Base-by-base conservation (phyloP, 164 flowering plant species). In the Santalum album region DNA sequence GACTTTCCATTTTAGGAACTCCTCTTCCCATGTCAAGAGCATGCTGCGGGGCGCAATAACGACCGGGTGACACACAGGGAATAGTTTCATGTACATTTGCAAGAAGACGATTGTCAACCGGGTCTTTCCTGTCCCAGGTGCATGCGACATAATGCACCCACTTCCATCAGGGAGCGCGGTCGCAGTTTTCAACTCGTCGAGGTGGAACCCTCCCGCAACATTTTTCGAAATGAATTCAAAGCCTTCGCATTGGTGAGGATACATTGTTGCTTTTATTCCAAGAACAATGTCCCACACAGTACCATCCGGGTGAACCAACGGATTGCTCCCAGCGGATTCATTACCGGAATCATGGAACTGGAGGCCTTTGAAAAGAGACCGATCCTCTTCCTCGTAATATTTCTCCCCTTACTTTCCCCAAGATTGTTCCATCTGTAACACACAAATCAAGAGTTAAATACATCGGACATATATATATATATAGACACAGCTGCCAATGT, bases 111-210 rank as follows among this genome's bases (percentile, higher is more conserved):
- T 75, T 11, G 87, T 67, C 10, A 94, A 59, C 7, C 79, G 72
- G 12, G 90, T 81, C 70, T 94, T 94, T 27, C 99, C 99, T 0
- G 96, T 90, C 6, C 97, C 97, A 24, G 99, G 97, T 25, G 97
- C 95, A 76, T 94, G 99, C 0, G 96, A 90, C 16, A 94, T 84
- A 29, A 94, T 74, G 68, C 96, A 94, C 1, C 97, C 99, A 58
- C 76, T 71, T 11, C 78, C 72, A 27, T 66, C 69, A 52, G 36
- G 54, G 21, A 54, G 42, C 26, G 10, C 27, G 0, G 59, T 17
- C 7, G 56, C 29, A 35, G 61, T 55, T 25, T 66, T 71, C 63
- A 82, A 49, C 27, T 78, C 55, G 7, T 78, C 76, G 38, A 80
- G 72, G 17, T 40, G n/a, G 23, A 78, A 79, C n/a, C 76, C 74